Percentiles rank a stretch among this genome's conserved stretches.
Conservation (phyloP, 2,329 filamentous ascomycete species). For the Gnomoniopsis sp. region DNA sequence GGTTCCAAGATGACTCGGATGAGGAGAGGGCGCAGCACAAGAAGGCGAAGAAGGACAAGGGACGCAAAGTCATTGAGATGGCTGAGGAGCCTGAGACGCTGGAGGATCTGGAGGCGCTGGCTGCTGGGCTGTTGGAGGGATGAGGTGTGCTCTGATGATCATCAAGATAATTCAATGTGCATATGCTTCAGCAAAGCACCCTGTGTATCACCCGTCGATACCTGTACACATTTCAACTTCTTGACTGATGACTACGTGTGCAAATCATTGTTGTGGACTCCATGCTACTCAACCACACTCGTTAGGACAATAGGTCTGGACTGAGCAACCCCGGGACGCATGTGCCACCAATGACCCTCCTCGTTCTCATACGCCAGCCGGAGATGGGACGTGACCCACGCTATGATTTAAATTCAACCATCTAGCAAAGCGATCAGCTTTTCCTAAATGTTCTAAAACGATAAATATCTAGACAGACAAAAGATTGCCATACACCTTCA, state of each 20-base stretch:
- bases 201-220: too few species aligned
- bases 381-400: too few species aligned
- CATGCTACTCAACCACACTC: too few species aligned
- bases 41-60: constrained; percentile 45
- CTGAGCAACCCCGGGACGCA: too few species aligned
- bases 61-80: constrained; percentile 55
- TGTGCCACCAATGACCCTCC: too few species aligned
- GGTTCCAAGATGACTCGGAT: constrained; percentile 68
- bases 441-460: too few species aligned
- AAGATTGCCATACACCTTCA: background rate
- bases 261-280: too few species aligned
- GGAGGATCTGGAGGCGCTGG: constrained; percentile 75
- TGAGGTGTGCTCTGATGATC: constrained; percentile 17
- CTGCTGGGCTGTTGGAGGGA: constrained; percentile 64
- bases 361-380: too few species aligned
- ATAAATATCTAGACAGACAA: background rate
- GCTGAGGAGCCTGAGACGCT: constrained; percentile 71
- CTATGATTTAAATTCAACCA: background rate
- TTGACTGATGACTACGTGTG: too few species aligned
- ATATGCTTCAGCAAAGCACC: background rate
- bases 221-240: too few species aligned
- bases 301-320: too few species aligned
- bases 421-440: too few species aligned
- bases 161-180: background rate
- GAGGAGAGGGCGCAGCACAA: constrained; percentile 42